Evolutionary conservation across 2,329 filamentous ascomycete species (phyloP).

Genomic region (Diplodia intermedia): DNA sequence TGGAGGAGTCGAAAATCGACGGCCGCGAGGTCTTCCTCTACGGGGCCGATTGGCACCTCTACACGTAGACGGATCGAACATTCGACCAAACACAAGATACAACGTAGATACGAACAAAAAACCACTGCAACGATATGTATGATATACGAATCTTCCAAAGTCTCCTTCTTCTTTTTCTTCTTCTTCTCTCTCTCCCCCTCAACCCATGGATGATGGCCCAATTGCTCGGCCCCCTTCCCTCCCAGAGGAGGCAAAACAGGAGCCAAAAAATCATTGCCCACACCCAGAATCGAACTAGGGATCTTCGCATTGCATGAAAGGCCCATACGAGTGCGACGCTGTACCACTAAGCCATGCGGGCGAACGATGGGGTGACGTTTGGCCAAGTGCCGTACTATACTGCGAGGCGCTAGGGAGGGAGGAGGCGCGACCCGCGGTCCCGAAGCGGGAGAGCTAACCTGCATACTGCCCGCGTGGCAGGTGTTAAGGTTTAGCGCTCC

Average conservation of each 20-base stretch:
- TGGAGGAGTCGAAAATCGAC: constrained; percentile 2
- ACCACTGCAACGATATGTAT: not conserved
- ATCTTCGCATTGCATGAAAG: constrained; percentile 27
- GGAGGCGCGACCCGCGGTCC: not conserved
- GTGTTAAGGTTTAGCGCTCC: constrained; percentile 1
- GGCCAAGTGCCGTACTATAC: not conserved
- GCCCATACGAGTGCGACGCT: constrained; percentile 31
- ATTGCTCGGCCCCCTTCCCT: not conserved
- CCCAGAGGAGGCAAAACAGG: not conserved
- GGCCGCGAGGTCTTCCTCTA: constrained; percentile 23
- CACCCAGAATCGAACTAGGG: constrained; percentile 33
- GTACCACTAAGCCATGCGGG: constrained; percentile 34
- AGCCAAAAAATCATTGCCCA: constrained; percentile 22
- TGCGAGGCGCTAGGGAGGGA: not conserved
- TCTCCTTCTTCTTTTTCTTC: too few relatives aligned
- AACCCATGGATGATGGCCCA: too few relatives aligned
- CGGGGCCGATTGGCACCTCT: constrained; percentile 27
- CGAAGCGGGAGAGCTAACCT: too few relatives aligned
- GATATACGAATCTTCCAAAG: not conserved
- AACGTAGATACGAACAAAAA: not conserved
- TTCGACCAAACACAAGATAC: too few relatives aligned
- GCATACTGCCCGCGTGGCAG: not conserved
- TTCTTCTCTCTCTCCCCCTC: too few relatives aligned
- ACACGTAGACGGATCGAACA: constrained; percentile 2
- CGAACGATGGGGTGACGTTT: not conserved